Percentiles rank a stretch among this genome's conserved stretches.
phyloP scores from a whole-genome alignment of 495 filamentous ascomycete genomes.

The Penicillium angulare region DNA sequence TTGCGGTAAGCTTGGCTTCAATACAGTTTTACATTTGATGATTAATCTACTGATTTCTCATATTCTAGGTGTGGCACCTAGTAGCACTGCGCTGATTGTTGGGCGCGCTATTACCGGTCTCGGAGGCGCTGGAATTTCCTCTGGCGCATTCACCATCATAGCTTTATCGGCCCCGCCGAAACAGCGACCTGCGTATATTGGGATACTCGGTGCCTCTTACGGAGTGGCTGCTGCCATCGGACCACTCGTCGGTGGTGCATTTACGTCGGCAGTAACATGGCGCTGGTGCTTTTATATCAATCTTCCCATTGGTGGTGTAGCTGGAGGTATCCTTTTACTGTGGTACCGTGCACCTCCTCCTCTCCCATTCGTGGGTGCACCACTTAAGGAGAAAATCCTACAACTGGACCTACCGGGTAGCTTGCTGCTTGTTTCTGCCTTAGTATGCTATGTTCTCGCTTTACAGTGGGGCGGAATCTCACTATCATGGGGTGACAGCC shows the following conservation, averaged over 20 bases:
- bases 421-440: constrained; percentile 49
- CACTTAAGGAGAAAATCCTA: constrained; percentile 29
- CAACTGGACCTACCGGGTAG: constrained; percentile 48
- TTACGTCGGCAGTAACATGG: constrained; percentile 24
- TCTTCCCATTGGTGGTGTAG: constrained; percentile 46
- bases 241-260: constrained; percentile 32
- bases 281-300: constrained; percentile 52
- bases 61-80: constrained; percentile 61
- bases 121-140: constrained; percentile 51
- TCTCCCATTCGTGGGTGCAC: constrained; percentile 8
- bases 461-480: constrained; percentile 49
- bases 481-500: not conserved
- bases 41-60: not conserved
- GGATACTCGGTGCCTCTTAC: constrained; percentile 43
- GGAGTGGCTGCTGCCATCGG: constrained; percentile 46
- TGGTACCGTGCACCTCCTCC: constrained; percentile 35
- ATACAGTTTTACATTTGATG: not conserved
- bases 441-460: constrained; percentile 59
- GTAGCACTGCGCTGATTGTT: constrained; percentile 64
- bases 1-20: constrained; percentile 4
- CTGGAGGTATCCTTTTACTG: constrained; percentile 36
- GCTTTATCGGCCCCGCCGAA: constrained; percentile 40
- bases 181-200: constrained; percentile 47
- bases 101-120: constrained; percentile 74
- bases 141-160: constrained; percentile 31